Evolutionary conservation across 148 eudicot species (phyloP).

Genomic region (Diospyros lotus): DNA sequence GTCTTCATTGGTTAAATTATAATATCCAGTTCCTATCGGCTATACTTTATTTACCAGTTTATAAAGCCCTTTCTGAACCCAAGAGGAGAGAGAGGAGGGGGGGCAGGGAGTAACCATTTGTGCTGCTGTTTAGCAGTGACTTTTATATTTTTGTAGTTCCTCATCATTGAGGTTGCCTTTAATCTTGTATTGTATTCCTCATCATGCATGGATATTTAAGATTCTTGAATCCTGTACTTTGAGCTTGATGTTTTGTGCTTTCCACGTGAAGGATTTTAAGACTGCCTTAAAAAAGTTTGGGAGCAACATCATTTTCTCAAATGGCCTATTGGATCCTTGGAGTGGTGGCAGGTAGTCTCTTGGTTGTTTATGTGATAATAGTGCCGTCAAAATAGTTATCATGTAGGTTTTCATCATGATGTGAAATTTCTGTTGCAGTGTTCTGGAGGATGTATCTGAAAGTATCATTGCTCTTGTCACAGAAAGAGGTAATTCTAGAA

Average conservation of each 20-base stretch:
- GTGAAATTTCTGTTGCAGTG: slow-evolving; percentile 45
- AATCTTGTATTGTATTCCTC: not conserved
- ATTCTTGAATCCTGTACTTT: not conserved
- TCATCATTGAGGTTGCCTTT: not conserved
- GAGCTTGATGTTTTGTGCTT: slow-evolving; percentile 14
- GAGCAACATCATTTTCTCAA: slow-evolving; percentile 81
- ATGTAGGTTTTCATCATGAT: slow-evolving; percentile 8
- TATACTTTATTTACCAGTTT: not conserved
- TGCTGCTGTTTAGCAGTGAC: not conserved
- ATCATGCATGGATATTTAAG: not conserved
- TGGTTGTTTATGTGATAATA: not conserved
- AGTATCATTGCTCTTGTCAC: slow-evolving; percentile 71
- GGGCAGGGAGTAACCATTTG: no score
- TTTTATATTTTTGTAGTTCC: no score
- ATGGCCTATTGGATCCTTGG: slow-evolving; percentile 92
- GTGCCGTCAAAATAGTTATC: not conserved
- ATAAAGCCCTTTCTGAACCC: not conserved
- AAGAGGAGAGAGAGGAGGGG: no score
- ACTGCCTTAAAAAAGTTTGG: slow-evolving; percentile 48
- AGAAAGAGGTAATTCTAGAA: slow-evolving; percentile 52
- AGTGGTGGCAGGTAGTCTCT: slow-evolving; percentile 76
- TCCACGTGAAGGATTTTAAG: slow-evolving; percentile 54
- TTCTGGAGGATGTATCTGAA: slow-evolving; percentile 71
- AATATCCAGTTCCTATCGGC: not conserved
- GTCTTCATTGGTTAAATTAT: not conserved